Evolutionary conservation across 2,329 filamentous ascomycete genomes (phyloP).

Genomic region (Curvularia hawaiiensis): DNA sequence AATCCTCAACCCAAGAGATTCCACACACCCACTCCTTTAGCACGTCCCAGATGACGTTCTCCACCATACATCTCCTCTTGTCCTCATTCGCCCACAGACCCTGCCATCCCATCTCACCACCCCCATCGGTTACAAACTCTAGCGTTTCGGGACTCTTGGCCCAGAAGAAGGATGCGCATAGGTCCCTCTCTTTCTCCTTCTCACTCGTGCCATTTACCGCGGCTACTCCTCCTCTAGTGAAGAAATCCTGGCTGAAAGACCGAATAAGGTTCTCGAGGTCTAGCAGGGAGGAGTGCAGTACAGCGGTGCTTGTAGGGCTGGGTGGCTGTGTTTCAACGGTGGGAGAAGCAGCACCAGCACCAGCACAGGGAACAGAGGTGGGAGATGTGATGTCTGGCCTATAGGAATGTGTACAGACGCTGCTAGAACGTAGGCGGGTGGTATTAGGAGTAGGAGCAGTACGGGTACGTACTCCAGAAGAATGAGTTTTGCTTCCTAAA

Average conservation of each 20-base stretch:
- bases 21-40: slow-evolving; percentile 39
- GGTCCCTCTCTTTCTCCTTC: not conserved
- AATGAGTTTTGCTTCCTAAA: no score
- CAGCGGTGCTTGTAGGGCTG: not conserved
- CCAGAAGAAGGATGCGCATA: slow-evolving; percentile 6
- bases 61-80: slow-evolving; percentile 31
- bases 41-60: slow-evolving; percentile 38
- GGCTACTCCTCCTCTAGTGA: not conserved
- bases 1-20: slow-evolving; percentile 26
- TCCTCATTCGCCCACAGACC: slow-evolving; percentile 26
- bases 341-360: no score
- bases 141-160: slow-evolving; percentile 22
- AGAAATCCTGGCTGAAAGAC: not conserved
- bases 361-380: no score
- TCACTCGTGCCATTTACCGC: not conserved
- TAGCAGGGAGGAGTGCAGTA: slow-evolving; percentile 24
- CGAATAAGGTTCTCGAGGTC: not conserved
- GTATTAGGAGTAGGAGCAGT: no score
- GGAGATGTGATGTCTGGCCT: no score
- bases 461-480: no score
- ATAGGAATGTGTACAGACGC: no score
- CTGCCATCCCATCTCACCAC: slow-evolving; percentile 33
- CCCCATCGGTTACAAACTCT: slow-evolving; percentile 31
- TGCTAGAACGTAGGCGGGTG: no score
- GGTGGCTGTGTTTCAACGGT: no score